A percentile compares a stretch with the other conserved stretches of the same genome.
Conservation (phyloP, 495 filamentous ascomycete genomes). For the Daldinia concentrica region DNA sequence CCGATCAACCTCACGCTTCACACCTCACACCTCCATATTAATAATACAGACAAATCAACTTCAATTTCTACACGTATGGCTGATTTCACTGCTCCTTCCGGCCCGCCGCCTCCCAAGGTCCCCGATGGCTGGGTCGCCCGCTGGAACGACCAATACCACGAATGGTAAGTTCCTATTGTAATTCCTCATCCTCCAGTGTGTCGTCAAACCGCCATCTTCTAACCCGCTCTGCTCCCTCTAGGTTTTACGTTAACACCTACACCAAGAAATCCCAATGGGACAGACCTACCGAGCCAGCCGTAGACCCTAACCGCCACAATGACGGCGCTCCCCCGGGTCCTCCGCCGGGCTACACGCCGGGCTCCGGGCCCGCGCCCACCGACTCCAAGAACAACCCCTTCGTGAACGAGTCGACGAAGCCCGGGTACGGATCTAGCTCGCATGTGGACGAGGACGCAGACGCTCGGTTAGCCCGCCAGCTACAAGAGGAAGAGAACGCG, state of each 20-base stretch:
- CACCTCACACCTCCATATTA: constrained; percentile 6
- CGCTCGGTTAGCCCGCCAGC: constrained; percentile 74
- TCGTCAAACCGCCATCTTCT: not conserved
- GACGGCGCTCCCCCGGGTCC: constrained; percentile 59
- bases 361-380: constrained; percentile 49
- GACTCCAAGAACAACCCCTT: constrained; percentile 69
- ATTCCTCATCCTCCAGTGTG: constrained; percentile 2
- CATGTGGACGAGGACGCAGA: constrained; percentile 67
- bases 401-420: constrained; percentile 68
- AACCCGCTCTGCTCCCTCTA: constrained; percentile 39
- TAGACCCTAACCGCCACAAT: constrained; percentile 49
- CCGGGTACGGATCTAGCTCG: constrained; percentile 23
- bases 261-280: constrained; percentile 93
- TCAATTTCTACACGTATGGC: constrained; percentile 54
- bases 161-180: constrained; percentile 68
- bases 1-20: constrained; percentile 4
- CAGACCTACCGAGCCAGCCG: constrained; percentile 69
- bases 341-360: constrained; percentile 71
- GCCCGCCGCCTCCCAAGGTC: constrained; percentile 86
- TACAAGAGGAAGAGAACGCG: constrained; percentile 85
- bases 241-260: constrained; percentile 89
- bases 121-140: constrained; percentile 89
- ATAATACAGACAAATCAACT: constrained; percentile 14
- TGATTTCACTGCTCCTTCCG: constrained; percentile 73
- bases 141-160: constrained; percentile 76